Evolutionary conservation across 2,329 filamentous ascomycete genomes (phyloP), one percentile per base, ranked within the genome.

Genomic region (Aureobasidium subglaciale): DNA sequence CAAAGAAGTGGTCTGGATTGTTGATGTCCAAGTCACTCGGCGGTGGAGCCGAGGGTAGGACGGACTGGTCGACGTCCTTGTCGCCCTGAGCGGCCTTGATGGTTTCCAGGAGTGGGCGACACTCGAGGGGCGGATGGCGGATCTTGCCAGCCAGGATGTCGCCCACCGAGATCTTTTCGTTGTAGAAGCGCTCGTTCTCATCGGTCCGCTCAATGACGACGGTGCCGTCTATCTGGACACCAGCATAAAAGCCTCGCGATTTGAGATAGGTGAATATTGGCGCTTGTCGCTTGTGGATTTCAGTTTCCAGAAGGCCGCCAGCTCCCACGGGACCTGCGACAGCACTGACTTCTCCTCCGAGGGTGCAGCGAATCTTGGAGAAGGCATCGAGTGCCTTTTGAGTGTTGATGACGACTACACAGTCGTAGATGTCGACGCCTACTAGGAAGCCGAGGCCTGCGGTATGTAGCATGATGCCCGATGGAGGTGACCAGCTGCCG

Each of bases 371-470:
- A 3, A 92, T 75, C 57, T 84, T 85, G 32, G 88, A 90, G 67
- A 96, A 95, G 1, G 87, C 83, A 62, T 96, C 87, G 43, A 97
- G 75, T 6, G 90, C 90, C 56, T 88, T 81, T 42, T 88, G 83
- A 41, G 87, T 90, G 73, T 95, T 96, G 67, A 96, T 91, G 32
- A 96, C 87, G 8, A 96, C 80, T 13, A 97, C 87, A 66, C 91
- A 96, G 69, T 97, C 92, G 75, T 96, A 97, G 29, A 96, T 90
- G 67, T 97, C 92, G 37, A 96, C 87, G 2, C 91, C 92, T 5
- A 91, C 85, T 53, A 96, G 81, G 66, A 97, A 96, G 32, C 90
- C 92, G 30, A 96, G 78, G 1, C 87, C 90, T 1, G 89, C 83
- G 0, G 92, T 96, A 67, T 97, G 92, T 43, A 96, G 79, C 74